Evolutionary conservation across 805 yeast genomes (phyloP).

Genomic region (Candida sithepensis): DNA sequence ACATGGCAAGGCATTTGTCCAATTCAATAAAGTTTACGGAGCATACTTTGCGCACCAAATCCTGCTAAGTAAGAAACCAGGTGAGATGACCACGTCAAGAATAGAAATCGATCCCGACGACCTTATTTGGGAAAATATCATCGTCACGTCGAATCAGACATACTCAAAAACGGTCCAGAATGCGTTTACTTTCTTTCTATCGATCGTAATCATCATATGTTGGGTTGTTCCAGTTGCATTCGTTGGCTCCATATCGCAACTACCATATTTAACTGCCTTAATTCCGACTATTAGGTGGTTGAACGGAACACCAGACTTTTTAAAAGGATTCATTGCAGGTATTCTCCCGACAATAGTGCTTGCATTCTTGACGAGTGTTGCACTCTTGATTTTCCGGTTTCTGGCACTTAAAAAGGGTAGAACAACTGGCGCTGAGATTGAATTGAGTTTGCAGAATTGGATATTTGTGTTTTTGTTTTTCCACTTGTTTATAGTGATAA

Average conservation of each 20-base stretch:
- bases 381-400: conserved; percentile 53
- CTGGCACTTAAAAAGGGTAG: conserved; percentile 55
- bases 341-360: conserved; percentile 66
- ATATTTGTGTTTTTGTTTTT: conserved; percentile 74
- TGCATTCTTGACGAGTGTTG: conserved; percentile 58
- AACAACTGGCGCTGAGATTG: conserved; percentile 58
- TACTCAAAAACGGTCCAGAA: conserved; percentile 36
- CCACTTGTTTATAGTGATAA: conserved; percentile 80
- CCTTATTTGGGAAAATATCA: conserved; percentile 68
- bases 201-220: conserved; percentile 45
- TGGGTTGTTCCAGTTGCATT: conserved; percentile 87
- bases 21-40: conserved; percentile 52
- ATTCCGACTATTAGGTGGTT: conserved; percentile 61
- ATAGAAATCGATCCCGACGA: conserved; percentile 63
- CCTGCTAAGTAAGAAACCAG: conserved; percentile 40
- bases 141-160: conserved; percentile 37
- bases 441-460: conserved; percentile 73
- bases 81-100: conserved; percentile 39
- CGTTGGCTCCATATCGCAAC: conserved; percentile 71
- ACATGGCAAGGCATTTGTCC: conserved; percentile 52
- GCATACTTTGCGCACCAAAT: conserved; percentile 66
- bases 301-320: conserved; percentile 47
- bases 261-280: conserved; percentile 58
- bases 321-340: conserved; percentile 54
- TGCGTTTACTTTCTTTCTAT: conserved; percentile 41